Percentiles rank a stretch among this genome's conserved stretches.
Evolutionary conservation across 805 yeast species (phyloP).

Genomic region (Saccharomycopsis sp.): DNA sequence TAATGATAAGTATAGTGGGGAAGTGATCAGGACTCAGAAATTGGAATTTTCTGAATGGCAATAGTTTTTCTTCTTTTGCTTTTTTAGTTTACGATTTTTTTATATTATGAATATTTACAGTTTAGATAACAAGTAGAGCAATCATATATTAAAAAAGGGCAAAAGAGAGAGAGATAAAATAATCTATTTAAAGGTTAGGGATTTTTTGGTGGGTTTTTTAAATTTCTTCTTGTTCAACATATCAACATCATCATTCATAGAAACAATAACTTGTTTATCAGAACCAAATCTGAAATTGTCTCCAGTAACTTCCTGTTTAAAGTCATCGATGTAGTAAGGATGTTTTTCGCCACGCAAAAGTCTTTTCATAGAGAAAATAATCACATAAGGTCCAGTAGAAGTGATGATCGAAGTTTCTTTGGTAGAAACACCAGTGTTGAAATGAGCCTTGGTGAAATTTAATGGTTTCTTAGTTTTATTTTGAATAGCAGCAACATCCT

Average conservation of each 20-base stretch:
- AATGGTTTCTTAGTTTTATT: constrained; percentile 42
- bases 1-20: constrained; percentile 18
- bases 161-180: too few relatives aligned
- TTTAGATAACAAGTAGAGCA: too few relatives aligned
- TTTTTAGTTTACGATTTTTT: too few relatives aligned
- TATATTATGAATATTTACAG: too few relatives aligned
- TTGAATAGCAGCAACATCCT: constrained; percentile 59
- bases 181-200: too few relatives aligned
- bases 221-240: constrained; percentile 57
- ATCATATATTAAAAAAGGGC: too few relatives aligned
- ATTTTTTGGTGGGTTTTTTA: constrained; percentile 46
- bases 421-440: constrained; percentile 61
- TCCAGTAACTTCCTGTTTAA: constrained; percentile 55
- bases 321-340: constrained; percentile 59
- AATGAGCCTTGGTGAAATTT: constrained; percentile 64
- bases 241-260: constrained; percentile 70
- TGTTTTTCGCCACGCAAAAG: constrained; percentile 45
- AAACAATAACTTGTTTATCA: constrained; percentile 62
- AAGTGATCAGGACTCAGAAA: constrained; percentile 3
- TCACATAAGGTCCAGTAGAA: constrained; percentile 74
- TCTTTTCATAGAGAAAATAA: constrained; percentile 69
- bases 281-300: constrained; percentile 76
- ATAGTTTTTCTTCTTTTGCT: too few relatives aligned
- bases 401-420: constrained; percentile 69
- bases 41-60: constrained; percentile 19